phyloP scores from a whole-genome alignment of 768 basidiomycete genomes.

The Trametes sanguinea region DNA sequence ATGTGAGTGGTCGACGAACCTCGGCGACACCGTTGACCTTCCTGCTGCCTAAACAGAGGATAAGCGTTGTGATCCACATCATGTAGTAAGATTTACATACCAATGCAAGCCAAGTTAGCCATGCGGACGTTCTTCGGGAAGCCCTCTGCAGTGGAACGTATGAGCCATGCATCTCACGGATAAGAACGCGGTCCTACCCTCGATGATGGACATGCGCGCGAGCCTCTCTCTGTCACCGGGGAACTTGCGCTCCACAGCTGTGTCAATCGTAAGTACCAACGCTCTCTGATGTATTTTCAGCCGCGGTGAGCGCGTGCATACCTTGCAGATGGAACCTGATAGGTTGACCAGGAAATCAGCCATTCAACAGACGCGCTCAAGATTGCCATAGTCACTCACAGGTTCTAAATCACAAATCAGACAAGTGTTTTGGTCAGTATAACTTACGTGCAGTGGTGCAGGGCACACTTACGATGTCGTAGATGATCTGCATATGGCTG shows the following conservation, averaged over 20 bases:
- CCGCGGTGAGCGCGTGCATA: conserved; percentile 27
- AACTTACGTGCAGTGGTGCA: background rate
- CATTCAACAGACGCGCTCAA: no score
- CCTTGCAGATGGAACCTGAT: conserved; percentile 70
- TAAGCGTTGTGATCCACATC: background rate
- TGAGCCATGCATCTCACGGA: background rate
- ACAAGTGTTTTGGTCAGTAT: background rate
- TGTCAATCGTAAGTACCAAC: background rate
- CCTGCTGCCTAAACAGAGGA: conserved; percentile 53
- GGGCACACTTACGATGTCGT: conserved; percentile 68
- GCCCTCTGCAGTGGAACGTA: conserved; percentile 56
- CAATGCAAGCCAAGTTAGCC: conserved; percentile 91
- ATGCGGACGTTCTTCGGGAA: conserved; percentile 84
- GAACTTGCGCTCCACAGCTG: conserved; percentile 86
- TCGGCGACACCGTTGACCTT: conserved; percentile 97
- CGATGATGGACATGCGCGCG: conserved; percentile 87
- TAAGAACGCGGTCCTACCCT: conserved; percentile 49
- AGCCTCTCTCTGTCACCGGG: conserved; percentile 84
- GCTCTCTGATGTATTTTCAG: background rate
- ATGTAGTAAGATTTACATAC: conserved; percentile 29
- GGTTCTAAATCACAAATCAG: conserved; percentile 40
- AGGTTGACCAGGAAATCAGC: background rate
- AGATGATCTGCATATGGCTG: conserved; percentile 89
- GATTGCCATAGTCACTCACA: conserved; percentile 38
- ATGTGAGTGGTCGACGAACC: conserved; percentile 35